Base-by-base conservation (phyloP, 768 basidiomycete genomes). In the Gloeophyllum trabeum region DNA sequence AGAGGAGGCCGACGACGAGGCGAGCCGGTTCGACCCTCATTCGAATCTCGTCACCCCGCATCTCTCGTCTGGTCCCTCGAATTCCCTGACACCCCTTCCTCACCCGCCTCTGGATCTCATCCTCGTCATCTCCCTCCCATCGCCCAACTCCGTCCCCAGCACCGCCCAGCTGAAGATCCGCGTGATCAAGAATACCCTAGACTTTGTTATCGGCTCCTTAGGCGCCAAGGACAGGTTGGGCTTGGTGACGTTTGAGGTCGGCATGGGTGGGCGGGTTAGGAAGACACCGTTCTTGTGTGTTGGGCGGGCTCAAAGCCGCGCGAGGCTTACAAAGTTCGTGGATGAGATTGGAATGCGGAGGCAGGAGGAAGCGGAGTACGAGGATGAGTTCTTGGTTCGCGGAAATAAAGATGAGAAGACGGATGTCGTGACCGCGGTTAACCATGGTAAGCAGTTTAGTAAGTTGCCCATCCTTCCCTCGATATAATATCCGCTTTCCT, bases 381-480 rank as follows among this genome's bases (percentile, higher is more conserved):
- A 47, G 12, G 78, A 79, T 49, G 71, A 74, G 46, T 76, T 76
- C 48, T 59, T 82, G 57, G 76, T 88, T 16, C 69, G 79, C 46
- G 78, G 78, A 12, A 77, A 77, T 45, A 82, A 82, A 55, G 93
- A 97, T 14, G 93, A 97, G 61, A 88, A 92, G 62, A 89, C 89
- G 21, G 94, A 96, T 59, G 94, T 99, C 14, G 91, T 98, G 19
- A 94, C 93, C 7, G 96, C 93, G n/a, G 89, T 97, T 44, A 99
- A 99, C 58, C 83, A 94, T 53, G 90, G 88, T 81, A 41, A 39
- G 65, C 46, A 23, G 36, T 63, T 57, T 35, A 24, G 32, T 23
- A 5, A 1, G n/a, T 7, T 18, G 2, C 20, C 24, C 39, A 10
- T 39, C 42, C 38, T n/a, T 41, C 19, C 23, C 26, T 14, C 28